Base-by-base conservation (phyloP, 1,139 yeast species). In the Pichia kudriavzevii region DNA sequence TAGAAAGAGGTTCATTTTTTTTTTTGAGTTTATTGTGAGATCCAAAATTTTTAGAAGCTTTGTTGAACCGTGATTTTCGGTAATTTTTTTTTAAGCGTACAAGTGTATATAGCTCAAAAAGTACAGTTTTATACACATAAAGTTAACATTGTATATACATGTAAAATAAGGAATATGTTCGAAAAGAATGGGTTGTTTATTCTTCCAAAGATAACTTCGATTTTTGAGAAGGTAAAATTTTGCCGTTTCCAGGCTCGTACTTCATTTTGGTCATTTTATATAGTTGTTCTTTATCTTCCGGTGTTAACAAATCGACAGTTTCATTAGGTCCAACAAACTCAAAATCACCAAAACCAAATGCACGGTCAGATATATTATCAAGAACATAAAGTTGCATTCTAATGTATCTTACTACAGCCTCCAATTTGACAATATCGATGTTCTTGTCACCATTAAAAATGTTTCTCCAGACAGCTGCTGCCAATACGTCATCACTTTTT, bases 381-480 rank as follows among this genome's bases (percentile, higher is more conserved):
- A 91, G 66, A 9, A 88, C 91, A 53, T 87, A 88, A 30, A 91
- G 65, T 56, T 93, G 95, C 45, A 85, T 78, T 56, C 97, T 76
- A 29, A 87, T 80, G 55, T 88, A 88, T 45, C 84, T 84, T 19
- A 88, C 83, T 51, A 84, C 67, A 8, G 93, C 91, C 57, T 88
- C 97, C 28, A 93, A 64, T 44, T 84, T 88, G 42, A 82, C 75
- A 59, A 81, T 69, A 59, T 91, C 95, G 23, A 81, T 77, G 46
- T 84, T 79, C 23, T 76, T 75, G 56, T 84, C 77, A 38, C 94
- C 95, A 49, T 83, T 83, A 61, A 87, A 91, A 41, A 91, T 62
- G 55, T 87, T 87, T 66, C 96, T 76, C 94, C 94, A 84, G 28
- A 88, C 60, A 1, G 96, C 95, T 28, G 82, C 75, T 2, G 94